phyloP scores from a whole-genome alignment of 78 protist species.

The Bigelowiella natans region DNA sequence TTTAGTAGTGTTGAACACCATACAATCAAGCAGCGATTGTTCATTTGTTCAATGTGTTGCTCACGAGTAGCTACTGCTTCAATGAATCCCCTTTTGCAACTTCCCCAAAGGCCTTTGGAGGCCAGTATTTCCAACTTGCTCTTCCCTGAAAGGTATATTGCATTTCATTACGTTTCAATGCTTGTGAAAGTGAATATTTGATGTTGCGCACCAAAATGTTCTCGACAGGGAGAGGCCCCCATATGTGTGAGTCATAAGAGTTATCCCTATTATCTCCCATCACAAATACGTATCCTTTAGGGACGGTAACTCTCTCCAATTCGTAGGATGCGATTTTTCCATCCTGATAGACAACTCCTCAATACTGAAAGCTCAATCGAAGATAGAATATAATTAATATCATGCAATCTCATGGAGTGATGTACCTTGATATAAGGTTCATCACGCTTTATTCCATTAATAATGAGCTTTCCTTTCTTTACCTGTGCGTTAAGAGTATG shows the following conservation, averaged over 20 bases:
- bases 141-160: not conserved
- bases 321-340: not conserved
- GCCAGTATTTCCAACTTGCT: not conserved
- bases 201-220: not conserved
- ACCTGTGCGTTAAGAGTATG: too few species aligned
- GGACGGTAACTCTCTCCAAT: not conserved
- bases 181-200: not conserved
- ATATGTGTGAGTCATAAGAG: not conserved
- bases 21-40: too few species aligned
- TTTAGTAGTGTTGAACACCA: too few species aligned
- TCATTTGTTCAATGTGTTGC: too few species aligned
- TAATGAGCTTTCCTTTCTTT: not conserved
- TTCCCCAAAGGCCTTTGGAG: not conserved
- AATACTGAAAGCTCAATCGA: too few species aligned
- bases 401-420: too few species aligned
- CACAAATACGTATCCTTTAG: not conserved
- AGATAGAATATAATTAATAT: too few species aligned
- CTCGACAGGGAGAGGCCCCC: not conserved
- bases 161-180: not conserved
- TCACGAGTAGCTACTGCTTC: too few species aligned
- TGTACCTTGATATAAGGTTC: not conserved
- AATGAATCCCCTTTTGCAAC: not conserved
- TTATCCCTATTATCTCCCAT: not conserved
- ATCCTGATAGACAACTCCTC: too few species aligned
- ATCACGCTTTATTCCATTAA: not conserved